Conservation (phyloP, 345 rosid species). For the Aethionema arabicum region DNA sequence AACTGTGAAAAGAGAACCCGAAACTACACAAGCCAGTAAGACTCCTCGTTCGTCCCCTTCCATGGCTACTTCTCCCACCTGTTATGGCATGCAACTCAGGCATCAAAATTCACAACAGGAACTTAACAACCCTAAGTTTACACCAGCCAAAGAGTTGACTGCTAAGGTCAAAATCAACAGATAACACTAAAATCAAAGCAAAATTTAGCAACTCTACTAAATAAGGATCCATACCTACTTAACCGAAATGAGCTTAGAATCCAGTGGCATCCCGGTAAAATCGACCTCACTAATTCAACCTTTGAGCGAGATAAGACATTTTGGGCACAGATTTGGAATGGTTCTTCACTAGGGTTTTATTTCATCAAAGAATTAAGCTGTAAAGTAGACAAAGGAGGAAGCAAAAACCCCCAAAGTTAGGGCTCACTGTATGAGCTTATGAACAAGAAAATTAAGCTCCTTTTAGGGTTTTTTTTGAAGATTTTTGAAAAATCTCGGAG, state of each 20-base stretch:
- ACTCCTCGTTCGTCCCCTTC: constrained; percentile 67
- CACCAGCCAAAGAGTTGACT: not conserved
- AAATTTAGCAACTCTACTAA: constrained; percentile 23
- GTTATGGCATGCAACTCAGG: constrained; percentile 34
- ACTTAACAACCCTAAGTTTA: constrained; percentile 20
- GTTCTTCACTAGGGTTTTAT: constrained; percentile 35
- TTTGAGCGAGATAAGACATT: constrained; percentile 38
- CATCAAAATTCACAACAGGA: constrained; percentile 11
- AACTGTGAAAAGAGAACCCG: constrained; percentile 80
- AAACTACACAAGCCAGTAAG: constrained; percentile 70
- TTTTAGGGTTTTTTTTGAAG: constrained; percentile 40
- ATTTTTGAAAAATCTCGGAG: constrained; percentile 47
- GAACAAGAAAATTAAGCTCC: constrained; percentile 25
- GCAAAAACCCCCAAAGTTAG: constrained; percentile 29
- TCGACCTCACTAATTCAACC: constrained; percentile 27
- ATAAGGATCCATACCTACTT: constrained; percentile 46
- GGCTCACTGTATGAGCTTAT: constrained; percentile 29
- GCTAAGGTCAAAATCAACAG: constrained; percentile 19
- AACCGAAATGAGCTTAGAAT: constrained; percentile 44
- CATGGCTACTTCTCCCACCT: constrained; percentile 73
- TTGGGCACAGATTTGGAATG: constrained; percentile 30
- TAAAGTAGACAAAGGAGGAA: constrained; percentile 24
- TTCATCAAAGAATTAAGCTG: constrained; percentile 35
- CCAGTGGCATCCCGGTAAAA: constrained; percentile 56
- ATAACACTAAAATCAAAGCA: constrained; percentile 8